Conservation (phyloP, 1,284 basidiomycete genomes). For the Fomes fomentarius region DNA sequence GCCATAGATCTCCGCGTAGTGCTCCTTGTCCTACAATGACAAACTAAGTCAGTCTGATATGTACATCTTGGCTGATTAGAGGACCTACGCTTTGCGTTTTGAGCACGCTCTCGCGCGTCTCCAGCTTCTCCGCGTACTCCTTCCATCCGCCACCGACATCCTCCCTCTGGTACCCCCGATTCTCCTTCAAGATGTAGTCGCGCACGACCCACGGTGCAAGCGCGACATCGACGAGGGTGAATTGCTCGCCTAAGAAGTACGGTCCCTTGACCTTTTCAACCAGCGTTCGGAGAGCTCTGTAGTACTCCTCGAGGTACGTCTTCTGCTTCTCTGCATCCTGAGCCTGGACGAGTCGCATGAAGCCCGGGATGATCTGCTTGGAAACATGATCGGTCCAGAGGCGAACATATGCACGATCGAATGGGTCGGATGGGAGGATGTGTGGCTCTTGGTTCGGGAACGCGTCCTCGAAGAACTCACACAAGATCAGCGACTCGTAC, state of each 20-base stretch:
- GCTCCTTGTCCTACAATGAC: slow-evolving; percentile 49
- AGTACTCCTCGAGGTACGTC: slow-evolving; percentile 46
- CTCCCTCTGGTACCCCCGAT: slow-evolving; percentile 51
- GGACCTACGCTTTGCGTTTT: slow-evolving; percentile 54
- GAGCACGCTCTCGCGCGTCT: slow-evolving; percentile 49
- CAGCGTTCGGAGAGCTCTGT: slow-evolving; percentile 50
- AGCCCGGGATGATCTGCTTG: slow-evolving; percentile 54
- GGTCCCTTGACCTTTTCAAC: slow-evolving; percentile 54
- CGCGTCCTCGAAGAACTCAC: slow-evolving; percentile 65
- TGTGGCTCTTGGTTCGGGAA: slow-evolving; percentile 49
- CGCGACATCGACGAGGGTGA: slow-evolving; percentile 60
- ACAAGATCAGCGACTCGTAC: slow-evolving; percentile 62
- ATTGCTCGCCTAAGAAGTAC: slow-evolving; percentile 60
- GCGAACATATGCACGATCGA: slow-evolving; percentile 50
- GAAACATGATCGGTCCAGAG: slow-evolving; percentile 58
- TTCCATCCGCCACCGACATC: slow-evolving; percentile 51
- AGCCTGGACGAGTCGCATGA: slow-evolving; percentile 55
- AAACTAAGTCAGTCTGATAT: no score
- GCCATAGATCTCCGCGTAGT: slow-evolving; percentile 51
- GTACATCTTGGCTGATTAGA: no score
- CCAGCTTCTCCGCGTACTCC: slow-evolving; percentile 46
- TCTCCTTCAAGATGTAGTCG: slow-evolving; percentile 50
- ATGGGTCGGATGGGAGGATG: slow-evolving; percentile 53
- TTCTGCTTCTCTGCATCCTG: slow-evolving; percentile 54
- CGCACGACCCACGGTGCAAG: slow-evolving; percentile 62